Evolutionary conservation across 1,284 basidiomycete species (phyloP).

Genomic region (Sutorius eximius): DNA sequence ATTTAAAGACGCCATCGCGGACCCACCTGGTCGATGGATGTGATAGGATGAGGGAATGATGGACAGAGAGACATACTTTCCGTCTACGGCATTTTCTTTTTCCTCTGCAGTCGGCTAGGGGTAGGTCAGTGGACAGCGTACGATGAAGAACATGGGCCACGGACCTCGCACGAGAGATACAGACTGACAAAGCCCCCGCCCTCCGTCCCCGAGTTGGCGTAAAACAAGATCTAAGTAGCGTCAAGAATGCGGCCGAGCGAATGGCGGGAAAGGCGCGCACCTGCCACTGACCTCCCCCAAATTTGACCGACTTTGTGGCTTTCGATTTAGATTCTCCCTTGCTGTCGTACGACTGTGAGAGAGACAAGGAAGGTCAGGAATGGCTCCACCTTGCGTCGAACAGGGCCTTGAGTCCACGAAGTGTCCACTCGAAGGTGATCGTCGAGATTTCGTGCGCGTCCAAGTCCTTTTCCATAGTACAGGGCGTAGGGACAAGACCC

Average conservation of each 20-base stretch:
- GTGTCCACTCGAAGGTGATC: constrained; percentile 74
- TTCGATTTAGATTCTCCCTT: constrained; percentile 72
- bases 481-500: constrained; percentile 11
- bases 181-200: constrained; percentile 62
- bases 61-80: constrained; percentile 45
- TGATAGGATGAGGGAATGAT: background rate
- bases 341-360: constrained; percentile 29
- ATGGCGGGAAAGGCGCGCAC: constrained; percentile 32
- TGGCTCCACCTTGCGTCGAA: constrained; percentile 62
- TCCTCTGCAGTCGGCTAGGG: constrained; percentile 73
- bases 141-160: constrained; percentile 24
- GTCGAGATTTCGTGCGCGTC: constrained; percentile 53
- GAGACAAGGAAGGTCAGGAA: too few species aligned
- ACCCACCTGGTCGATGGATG: constrained; percentile 55
- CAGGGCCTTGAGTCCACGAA: constrained; percentile 63
- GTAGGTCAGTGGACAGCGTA: constrained; percentile 12
- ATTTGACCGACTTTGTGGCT: constrained; percentile 63
- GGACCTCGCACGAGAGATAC: constrained; percentile 78
- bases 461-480: constrained; percentile 25
- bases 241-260: background rate
- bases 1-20: constrained; percentile 81
- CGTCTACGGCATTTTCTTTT: constrained; percentile 63
- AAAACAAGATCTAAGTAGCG: constrained; percentile 65
- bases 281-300: constrained; percentile 73
- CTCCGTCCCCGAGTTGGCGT: constrained; percentile 71